Evolutionary conservation across 768 basidiomycete genomes (phyloP).

Genomic region (Trametopsis cervina): DNA sequence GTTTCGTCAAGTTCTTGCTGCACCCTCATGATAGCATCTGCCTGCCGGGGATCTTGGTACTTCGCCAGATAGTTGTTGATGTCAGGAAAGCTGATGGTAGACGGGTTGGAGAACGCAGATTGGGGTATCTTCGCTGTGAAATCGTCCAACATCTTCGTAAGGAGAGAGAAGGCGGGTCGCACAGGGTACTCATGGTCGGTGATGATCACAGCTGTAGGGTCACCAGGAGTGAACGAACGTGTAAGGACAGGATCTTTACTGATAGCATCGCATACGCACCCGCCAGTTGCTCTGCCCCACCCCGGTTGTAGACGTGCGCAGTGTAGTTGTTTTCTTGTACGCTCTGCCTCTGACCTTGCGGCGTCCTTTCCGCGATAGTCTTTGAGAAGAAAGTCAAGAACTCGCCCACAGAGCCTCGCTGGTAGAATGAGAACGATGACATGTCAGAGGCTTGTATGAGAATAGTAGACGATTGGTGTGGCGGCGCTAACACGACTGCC

Average conservation of each 20-base stretch:
- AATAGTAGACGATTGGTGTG: conserved; percentile 53
- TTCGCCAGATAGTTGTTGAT: conserved; percentile 74
- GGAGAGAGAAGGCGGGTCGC: conserved; percentile 90
- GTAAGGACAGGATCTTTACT: not conserved
- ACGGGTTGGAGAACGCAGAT: conserved; percentile 56
- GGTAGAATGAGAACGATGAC: conserved; percentile 91
- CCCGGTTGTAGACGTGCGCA: conserved; percentile 89
- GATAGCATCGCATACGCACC: conserved; percentile 47
- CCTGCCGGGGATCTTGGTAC: conserved; percentile 96
- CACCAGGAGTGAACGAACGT: conserved; percentile 1
- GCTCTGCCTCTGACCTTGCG: conserved; percentile 84
- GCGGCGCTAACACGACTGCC: conserved; percentile 62
- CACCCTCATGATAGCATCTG: conserved; percentile 96
- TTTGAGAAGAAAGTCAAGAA: conserved; percentile 93
- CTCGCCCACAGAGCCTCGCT: conserved; percentile 79
- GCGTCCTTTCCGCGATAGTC: conserved; percentile 87
- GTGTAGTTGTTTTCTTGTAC: conserved; percentile 91
- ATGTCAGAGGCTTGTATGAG: conserved; percentile 73
- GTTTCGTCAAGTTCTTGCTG: conserved; percentile 98
- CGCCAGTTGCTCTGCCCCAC: conserved; percentile 78
- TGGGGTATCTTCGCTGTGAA: conserved; percentile 77
- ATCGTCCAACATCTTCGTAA: conserved; percentile 91
- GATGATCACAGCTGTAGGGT: conserved; percentile 73
- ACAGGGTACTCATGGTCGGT: conserved; percentile 96
- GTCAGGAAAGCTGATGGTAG: conserved; percentile 70